Evolutionary conservation across 305 asterid genomes (phyloP).

Genomic region (Coffea humblotiana): DNA sequence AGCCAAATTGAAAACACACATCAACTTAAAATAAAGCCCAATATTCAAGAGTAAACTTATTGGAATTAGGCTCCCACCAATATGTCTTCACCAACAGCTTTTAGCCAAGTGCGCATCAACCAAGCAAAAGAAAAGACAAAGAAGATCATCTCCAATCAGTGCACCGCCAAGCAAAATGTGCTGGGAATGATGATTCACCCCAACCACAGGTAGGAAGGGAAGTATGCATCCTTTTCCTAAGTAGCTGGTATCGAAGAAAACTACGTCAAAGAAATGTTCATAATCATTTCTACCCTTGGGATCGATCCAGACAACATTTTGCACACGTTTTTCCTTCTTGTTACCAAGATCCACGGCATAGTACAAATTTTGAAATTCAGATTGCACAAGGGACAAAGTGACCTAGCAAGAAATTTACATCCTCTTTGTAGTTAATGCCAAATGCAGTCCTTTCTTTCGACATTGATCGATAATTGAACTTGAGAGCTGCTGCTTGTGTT

Average conservation of each 20-base stretch:
- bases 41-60: not conserved
- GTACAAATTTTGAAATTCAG: slow-evolving; percentile 42
- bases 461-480: slow-evolving; percentile 1
- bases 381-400: slow-evolving; percentile 41
- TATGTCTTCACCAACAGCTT: slow-evolving; percentile 35
- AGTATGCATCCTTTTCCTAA: slow-evolving; percentile 35
- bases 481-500: slow-evolving; percentile 19
- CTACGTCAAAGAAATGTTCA: slow-evolving; percentile 42
- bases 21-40: too few species aligned
- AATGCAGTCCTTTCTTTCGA: slow-evolving; percentile 41
- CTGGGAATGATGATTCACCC: slow-evolving; percentile 49
- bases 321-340: slow-evolving; percentile 28
- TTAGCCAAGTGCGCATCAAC: slow-evolving; percentile 55
- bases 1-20: too few species aligned
- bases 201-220: slow-evolving; percentile 47
- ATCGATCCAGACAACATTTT: slow-evolving; percentile 47
- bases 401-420: slow-evolving; percentile 38
- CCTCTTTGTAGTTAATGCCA: slow-evolving; percentile 33
- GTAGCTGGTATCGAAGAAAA: slow-evolving; percentile 45
- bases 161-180: slow-evolving; percentile 51
- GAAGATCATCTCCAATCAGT: slow-evolving; percentile 39
- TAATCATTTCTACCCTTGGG: slow-evolving; percentile 44
- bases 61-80: slow-evolving; percentile 10
- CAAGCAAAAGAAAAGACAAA: slow-evolving; percentile 30
- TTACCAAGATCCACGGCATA: slow-evolving; percentile 36